Base-by-base conservation (phyloP, 441 rosid species). In the Syzygium syzygioides region DNA sequence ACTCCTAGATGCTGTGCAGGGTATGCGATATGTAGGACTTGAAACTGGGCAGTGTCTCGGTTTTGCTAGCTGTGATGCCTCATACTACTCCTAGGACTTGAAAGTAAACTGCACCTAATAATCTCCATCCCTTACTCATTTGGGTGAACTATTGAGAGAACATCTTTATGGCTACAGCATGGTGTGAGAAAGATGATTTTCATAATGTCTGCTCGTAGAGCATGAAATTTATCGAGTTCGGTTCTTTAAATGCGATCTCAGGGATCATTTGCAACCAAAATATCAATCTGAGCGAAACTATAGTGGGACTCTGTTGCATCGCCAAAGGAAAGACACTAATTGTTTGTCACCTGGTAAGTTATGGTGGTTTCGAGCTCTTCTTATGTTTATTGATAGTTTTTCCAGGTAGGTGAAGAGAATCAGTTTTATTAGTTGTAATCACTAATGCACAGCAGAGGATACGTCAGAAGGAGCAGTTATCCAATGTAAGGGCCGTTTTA, bases 401-500 rank as follows among this genome's bases (percentile, higher is more conserved):
- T 85, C 90, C 56, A n/a, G 25, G 45, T 59, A 52, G 66, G 34
- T 89, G 37, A 88, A 84, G 53, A 54, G 37, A 45, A 71, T 80
- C 85, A 37, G 32, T 23, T 86, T 53, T 79, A 86, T 54, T 14
- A 85, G 19, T 88, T 88, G 41, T 88, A 86, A 34, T 87, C 68
- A 86, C 55, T 87, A 86, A 50, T 87, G 50, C 91, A 89, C 93
- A 94, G 96, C 86, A 60, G 99, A 98, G 87, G 98, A 96, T 92
- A 55, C 92, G 50, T 90, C 98, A 86, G 98, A 97, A 88, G 97
- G 97, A 86, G 95, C 97, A 66, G 94, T 96, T 88, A 96, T 96
- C 90, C 97, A 95, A 90, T 91, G 94, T 83, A 97, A 93, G 93
- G 99, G 99, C 87, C 97, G 99, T 68, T 97, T 98, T 94, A 95